These are phyloP conservation scores for Coleophoma crateriformis DNA, from an alignment of 2,329 filamentous ascomycete genomes.

Conservation along the genomic window DNA sequence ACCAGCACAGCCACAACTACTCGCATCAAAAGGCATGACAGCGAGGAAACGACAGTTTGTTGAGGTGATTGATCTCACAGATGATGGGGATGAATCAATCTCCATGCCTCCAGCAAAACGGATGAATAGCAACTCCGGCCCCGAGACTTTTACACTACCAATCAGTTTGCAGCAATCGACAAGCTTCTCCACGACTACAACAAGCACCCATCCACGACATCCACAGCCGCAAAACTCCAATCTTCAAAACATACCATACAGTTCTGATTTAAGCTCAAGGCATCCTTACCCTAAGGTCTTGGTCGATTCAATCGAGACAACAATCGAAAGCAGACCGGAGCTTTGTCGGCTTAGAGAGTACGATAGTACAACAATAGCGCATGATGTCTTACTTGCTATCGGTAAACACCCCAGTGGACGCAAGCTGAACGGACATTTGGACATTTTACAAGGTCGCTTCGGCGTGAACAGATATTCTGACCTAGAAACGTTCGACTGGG, in stretches of 20 bases:
- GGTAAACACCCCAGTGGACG: slow-evolving; percentile 55
- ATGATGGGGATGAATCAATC: background rate
- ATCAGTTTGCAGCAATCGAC: background rate
- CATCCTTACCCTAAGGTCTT: background rate
- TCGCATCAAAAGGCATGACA: background rate
- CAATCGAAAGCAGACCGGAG: background rate
- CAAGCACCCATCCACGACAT: background rate
- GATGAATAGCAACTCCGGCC: background rate
- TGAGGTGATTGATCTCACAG: slow-evolving; percentile 8
- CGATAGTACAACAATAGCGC: slow-evolving; percentile 55
- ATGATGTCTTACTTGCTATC: slow-evolving; percentile 56
- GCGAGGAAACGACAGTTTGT: slow-evolving; percentile 5
- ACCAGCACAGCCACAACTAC: too few relatives aligned
- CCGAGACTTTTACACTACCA: background rate
- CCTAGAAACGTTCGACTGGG: slow-evolving; percentile 7
- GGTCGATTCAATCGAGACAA: background rate
- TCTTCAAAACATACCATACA: too few relatives aligned
- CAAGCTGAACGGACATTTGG: slow-evolving; percentile 54
- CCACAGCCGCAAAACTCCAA: background rate
- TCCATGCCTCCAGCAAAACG: too few relatives aligned
- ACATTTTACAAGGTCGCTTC: background rate
- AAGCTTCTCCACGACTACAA: background rate
- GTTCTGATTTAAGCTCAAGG: background rate
- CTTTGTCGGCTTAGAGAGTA: slow-evolving; percentile 31
- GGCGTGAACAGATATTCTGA: slow-evolving; percentile 4